Percentiles rank a stretch among this genome's conserved stretches.
Conservation (phyloP, 1,284 basidiomycete species). For the Microbotryum saponariae region DNA sequence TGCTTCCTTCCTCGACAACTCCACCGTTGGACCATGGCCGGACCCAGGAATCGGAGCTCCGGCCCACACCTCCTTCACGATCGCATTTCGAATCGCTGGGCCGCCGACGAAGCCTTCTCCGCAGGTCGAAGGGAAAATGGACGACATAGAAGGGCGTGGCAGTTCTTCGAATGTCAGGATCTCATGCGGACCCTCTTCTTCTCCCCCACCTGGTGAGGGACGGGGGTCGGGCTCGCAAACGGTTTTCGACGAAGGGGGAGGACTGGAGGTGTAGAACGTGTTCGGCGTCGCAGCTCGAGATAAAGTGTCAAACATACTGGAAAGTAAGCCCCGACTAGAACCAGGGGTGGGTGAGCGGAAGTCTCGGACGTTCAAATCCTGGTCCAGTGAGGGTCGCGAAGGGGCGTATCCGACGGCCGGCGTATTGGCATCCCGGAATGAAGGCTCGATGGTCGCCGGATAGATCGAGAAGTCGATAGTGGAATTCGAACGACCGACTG, state of each 20-base stretch:
- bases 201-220: background rate
- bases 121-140: background rate
- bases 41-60: constrained; percentile 9
- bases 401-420: constrained; percentile 1
- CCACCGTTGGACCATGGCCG: constrained; percentile 19
- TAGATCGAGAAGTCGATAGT: constrained; percentile 1
- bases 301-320: no score
- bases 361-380: constrained; percentile 8
- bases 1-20: constrained; percentile 17
- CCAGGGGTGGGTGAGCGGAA: constrained; percentile 27
- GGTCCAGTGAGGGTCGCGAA: constrained; percentile 7
- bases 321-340: constrained; percentile 12
- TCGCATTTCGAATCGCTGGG: constrained; percentile 8
- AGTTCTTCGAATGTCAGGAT: constrained; percentile 1
- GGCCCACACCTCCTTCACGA: constrained; percentile 17
- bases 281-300: no score
- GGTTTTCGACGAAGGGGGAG: no score
- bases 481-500: constrained; percentile 12
- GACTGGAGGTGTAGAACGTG: no score
- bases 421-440: background rate
- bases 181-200: background rate
- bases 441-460: background rate
- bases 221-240: no score
- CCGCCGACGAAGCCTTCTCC: constrained; percentile 14
- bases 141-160: background rate